Evolutionary conservation across 2,329 filamentous ascomycete genomes (phyloP).

Genomic region (Nemania abortiva): DNA sequence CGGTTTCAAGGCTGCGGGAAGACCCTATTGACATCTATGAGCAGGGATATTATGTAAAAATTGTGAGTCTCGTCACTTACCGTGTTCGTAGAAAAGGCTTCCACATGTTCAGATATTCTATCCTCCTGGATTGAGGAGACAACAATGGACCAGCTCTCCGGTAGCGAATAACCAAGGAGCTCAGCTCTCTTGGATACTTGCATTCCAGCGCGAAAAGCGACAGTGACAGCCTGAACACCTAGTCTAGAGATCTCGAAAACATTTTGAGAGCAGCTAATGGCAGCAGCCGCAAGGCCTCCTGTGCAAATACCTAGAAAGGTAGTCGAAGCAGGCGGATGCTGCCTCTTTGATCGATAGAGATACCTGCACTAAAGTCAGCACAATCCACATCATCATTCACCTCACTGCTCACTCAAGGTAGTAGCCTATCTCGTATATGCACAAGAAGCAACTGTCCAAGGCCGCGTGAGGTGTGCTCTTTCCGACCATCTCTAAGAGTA

Average conservation of each 20-base stretch:
- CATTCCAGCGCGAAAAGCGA: not conserved
- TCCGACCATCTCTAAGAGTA: constrained; percentile 1
- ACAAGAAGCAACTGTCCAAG: constrained; percentile 4
- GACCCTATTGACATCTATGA: not conserved
- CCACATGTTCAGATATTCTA: not conserved
- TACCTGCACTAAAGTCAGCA: not conserved
- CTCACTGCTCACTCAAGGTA: constrained; percentile 1
- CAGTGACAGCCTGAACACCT: not conserved
- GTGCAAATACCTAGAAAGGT: not conserved
- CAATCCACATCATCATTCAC: not conserved
- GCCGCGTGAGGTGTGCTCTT: not conserved
- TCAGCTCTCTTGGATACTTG: not conserved
- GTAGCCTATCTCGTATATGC: constrained; percentile 2
- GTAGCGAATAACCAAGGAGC: constrained; percentile 1
- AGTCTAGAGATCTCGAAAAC: constrained; percentile 5
- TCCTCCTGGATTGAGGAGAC: not conserved
- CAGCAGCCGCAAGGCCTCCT: not conserved
- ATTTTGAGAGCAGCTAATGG: constrained; percentile 4
- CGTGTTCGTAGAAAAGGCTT: not conserved
- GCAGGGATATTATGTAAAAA: constrained; percentile 1
- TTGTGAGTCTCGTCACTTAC: not conserved
- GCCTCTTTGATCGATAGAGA: constrained; percentile 4
- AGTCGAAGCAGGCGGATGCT: constrained; percentile 1
- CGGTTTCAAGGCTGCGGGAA: not conserved
- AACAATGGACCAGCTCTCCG: constrained; percentile 1